These are phyloP conservation scores for Omphalotus guepiniiformis DNA, from an alignment of 768 basidiomycete species.

Conservation along the genomic window DNA sequence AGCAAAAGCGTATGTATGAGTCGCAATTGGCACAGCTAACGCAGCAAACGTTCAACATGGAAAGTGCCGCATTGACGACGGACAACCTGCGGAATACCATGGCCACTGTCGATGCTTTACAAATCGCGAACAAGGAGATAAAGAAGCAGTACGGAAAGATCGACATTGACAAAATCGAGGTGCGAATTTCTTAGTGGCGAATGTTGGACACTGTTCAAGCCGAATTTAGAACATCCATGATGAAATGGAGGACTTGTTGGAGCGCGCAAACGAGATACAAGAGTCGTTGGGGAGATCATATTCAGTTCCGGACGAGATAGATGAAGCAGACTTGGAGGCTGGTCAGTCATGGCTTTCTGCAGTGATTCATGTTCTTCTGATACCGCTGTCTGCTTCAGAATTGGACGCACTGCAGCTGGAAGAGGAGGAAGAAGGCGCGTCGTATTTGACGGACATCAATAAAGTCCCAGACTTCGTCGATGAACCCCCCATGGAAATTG, in stretches of 20 bases:
- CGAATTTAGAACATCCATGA: constrained; percentile 78
- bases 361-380: neutral
- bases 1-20: constrained; percentile 97
- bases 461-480: constrained; percentile 93
- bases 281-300: constrained; percentile 92
- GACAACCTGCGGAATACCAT: constrained; percentile 98
- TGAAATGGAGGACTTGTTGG: constrained; percentile 96
- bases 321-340: constrained; percentile 96
- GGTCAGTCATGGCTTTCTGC: constrained; percentile 42
- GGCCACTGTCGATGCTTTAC: constrained; percentile 98
- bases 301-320: constrained; percentile 94
- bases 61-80: constrained; percentile 91
- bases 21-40: constrained; percentile 83
- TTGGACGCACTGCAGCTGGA: constrained; percentile 92
- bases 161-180: constrained; percentile 98
- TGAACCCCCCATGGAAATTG: constrained; percentile 69
- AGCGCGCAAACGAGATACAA: constrained; percentile 97
- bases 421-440: constrained; percentile 85
- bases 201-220: neutral
- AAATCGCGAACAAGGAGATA: constrained; percentile 92
- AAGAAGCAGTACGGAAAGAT: constrained; percentile 96
- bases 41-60: constrained; percentile 99
- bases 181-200: constrained; percentile 29
- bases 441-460: constrained; percentile 83
- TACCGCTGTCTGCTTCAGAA: constrained; percentile 46